These are phyloP conservation scores for Gossypium lobatum DNA, from an alignment of 441 rosid genomes.

Conservation along the genomic window DNA sequence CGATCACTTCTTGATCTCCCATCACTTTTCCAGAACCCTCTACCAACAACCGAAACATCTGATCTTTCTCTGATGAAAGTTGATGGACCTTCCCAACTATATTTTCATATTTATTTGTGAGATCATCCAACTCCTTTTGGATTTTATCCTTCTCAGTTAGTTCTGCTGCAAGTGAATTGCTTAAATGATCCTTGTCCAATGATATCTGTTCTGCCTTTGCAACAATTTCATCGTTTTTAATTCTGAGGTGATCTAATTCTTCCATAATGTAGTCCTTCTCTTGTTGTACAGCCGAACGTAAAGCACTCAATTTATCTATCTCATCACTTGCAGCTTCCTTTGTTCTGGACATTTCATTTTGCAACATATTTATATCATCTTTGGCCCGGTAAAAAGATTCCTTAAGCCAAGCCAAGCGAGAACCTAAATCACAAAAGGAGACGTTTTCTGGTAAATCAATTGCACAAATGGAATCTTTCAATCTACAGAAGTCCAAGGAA, in stretches of 20 bases:
- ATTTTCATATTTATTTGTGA: slow-evolving; percentile 34
- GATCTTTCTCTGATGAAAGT: slow-evolving; percentile 53
- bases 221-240: slow-evolving; percentile 9
- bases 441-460: slow-evolving; percentile 58
- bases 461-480: slow-evolving; percentile 50
- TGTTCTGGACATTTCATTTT: slow-evolving; percentile 37
- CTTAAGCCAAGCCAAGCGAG: slow-evolving; percentile 60
- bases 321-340: slow-evolving; percentile 39
- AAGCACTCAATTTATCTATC: slow-evolving; percentile 19
- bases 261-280: slow-evolving; percentile 9
- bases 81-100: slow-evolving; percentile 36
- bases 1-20: slow-evolving; percentile 27
- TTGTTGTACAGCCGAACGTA: slow-evolving; percentile 1
- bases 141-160: slow-evolving; percentile 58
- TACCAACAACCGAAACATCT: slow-evolving; percentile 44
- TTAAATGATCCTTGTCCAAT: slow-evolving; percentile 36
- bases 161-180: slow-evolving; percentile 48
- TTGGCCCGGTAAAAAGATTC: slow-evolving; percentile 50
- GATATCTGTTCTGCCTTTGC: neutral
- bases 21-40: slow-evolving; percentile 49
- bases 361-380: slow-evolving; percentile 43
- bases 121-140: slow-evolving; percentile 41
- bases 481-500: slow-evolving; percentile 45
- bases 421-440: slow-evolving; percentile 48
- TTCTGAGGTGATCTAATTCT: slow-evolving; percentile 10